Evolutionary conservation across 345 rosid species (phyloP), one percentile per base, ranked within the genome.

Genomic region (Eucalyptus polybractea): DNA sequence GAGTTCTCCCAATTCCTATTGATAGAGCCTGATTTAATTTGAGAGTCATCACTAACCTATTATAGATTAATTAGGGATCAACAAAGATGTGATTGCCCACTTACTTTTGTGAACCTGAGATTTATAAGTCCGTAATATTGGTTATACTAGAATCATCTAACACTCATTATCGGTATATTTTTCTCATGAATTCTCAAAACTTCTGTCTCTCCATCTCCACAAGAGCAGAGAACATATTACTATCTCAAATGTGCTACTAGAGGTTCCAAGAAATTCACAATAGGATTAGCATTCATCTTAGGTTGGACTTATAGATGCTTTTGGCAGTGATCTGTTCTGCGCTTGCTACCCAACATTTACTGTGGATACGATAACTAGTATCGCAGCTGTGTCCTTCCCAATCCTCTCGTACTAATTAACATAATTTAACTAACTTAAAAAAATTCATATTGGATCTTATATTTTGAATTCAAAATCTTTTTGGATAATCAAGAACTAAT

Each of bases 41-140:
- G 12, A 11, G 11, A 56, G 12, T 24, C 10, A 9, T 24, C 60
- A 56, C 27, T 56, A 21, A 56, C 60, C 62, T 56, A 56, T 21
- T 56, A 22, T 22, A 24, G 12, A 0, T 56, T 24, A 11, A 11
- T 22, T 56, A 56, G 6, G 27, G 27, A 56, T 21, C 60, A 56
- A 56, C 0, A 56, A 56, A 56, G 27, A 56, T 1, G 6, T 0
- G 3, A 8, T 0, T 56, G 27, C 27, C 27, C 3, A 6, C 29
- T 56, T 56, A 22, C 60, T 56, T 56, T 24, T 22, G 62, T 5
- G 3, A 56, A 9, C 3, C 12, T 1, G 1, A 56, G 62, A 22
- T 22, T 4, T 21, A 11, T 22, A 7, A 21, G 29, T 56, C 6
- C 1, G 12, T 56, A 24, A 56, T 56, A 56, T 56, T 56, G 29